These are phyloP conservation scores for Cordyceps cateniannulata DNA, from an alignment of 2,329 filamentous ascomycete species.

Conservation along the genomic window DNA sequence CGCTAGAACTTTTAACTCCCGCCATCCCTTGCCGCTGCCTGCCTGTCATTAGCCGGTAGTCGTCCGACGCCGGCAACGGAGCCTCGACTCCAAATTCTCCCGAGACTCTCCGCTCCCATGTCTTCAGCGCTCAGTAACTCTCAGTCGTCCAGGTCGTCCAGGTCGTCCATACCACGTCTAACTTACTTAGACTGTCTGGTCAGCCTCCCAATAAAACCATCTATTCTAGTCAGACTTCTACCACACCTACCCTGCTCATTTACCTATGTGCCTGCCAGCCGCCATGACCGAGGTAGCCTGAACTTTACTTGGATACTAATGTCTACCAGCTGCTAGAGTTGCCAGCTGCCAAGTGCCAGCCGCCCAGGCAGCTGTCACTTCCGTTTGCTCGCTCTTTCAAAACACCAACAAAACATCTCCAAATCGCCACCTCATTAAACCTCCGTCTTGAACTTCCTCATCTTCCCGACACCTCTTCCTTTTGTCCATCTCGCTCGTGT, in stretches of 20 bases:
- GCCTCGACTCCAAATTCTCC: background rate
- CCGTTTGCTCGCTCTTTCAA: background rate
- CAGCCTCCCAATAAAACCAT: too few relatives aligned
- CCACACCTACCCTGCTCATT: too few relatives aligned
- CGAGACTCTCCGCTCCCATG: background rate
- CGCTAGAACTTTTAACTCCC: background rate
- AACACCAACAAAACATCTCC: background rate
- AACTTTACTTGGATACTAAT: background rate
- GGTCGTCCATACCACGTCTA: too few relatives aligned
- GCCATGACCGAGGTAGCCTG: background rate
- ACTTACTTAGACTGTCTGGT: too few relatives aligned
- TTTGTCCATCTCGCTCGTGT: background rate
- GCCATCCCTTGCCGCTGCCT: background rate
- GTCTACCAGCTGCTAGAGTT: background rate
- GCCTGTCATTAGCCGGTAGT: background rate
- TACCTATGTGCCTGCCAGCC: background rate
- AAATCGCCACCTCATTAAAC: background rate
- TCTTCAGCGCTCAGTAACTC: background rate
- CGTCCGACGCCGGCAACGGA: slow-evolving; percentile 6
- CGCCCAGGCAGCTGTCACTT: background rate
- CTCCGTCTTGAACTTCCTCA: background rate
- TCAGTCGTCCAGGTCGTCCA: too few relatives aligned
- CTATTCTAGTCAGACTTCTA: too few relatives aligned
- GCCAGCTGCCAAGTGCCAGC: background rate
- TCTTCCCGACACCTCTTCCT: background rate